Base-by-base conservation (phyloP, 2,329 filamentous ascomycete genomes). In the Chaetomiaceae sp. region DNA sequence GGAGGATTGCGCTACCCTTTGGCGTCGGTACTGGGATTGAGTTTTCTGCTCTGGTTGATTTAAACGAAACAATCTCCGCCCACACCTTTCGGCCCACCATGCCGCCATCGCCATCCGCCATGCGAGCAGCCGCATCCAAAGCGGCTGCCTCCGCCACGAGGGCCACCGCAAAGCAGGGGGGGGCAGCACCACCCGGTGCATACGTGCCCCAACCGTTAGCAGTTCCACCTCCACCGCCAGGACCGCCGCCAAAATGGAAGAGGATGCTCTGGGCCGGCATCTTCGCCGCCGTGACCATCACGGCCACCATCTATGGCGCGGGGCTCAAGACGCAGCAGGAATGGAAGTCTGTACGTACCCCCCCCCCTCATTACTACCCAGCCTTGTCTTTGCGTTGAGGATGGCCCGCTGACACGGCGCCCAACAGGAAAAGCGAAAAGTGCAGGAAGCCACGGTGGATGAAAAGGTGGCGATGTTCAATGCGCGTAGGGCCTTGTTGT, bases 261-360 rank as follows among this genome's bases (percentile, higher is more conserved):
- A 38, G 48, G 44, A 45, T 58, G 15, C 47, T 63, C 45, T 50
- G 48, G 24, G 58, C 61, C 8, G 56, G 49, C 19, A 55, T 52
- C 27, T 58, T 65, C 8, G 56, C 61, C 10, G 57, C 58, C 43
- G 55, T 62, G 37, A 62, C 58, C 27, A 54, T 60, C 32, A 56
- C 56, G 2, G 64, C 64, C 42, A 58, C 58, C 5, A 49, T 63
- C 19, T 63, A 60, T 47, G 64, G 64, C 29, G 64, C 64, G 4
- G 55, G 57, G 3, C 54, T 67, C 33, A 66, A 66, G 56, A 54
- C 52, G 27, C 55, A 56, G 33, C 48, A 56, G 12, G 58, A 65
- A 44, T 48, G 42, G 36, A 56, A 56, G 33, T 42, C 50, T 8
- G 59, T 60, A 53, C 20, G 51, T 45, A 14, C 15, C 22, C 14